Conservation (phyloP, 495 filamentous ascomycete species). For the Astrocystis sublimbata region DNA sequence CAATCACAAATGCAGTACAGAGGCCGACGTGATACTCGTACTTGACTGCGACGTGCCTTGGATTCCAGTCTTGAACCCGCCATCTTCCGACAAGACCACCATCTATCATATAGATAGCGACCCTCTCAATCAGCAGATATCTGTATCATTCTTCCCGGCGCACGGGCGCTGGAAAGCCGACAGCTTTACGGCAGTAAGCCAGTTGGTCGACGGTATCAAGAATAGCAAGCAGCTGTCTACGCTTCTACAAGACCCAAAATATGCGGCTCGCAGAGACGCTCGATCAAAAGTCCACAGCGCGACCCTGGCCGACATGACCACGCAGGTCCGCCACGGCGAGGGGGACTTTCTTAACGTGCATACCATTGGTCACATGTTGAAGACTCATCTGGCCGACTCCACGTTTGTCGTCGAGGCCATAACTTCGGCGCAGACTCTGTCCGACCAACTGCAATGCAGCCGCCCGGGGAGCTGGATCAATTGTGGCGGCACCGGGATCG, state of each 20-base stretch:
- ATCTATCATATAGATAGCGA: conserved; percentile 72
- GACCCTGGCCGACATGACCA: conserved; percentile 20
- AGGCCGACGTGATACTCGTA: conserved; percentile 74
- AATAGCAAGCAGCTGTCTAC: conserved; percentile 1
- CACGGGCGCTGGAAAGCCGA: conserved; percentile 41
- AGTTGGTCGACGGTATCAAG: conserved; percentile 32
- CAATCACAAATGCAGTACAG: conserved; percentile 61
- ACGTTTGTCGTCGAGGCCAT: conserved; percentile 41
- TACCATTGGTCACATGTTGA: conserved; percentile 31
- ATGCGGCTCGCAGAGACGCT: conserved; percentile 14
- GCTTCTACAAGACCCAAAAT: conserved; percentile 20
- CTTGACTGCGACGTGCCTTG: conserved; percentile 76
- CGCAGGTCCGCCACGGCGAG: conserved; percentile 20
- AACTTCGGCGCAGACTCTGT: conserved; percentile 28
- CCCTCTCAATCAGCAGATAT: conserved; percentile 71
- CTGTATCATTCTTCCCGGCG: conserved; percentile 50
- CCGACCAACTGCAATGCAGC: conserved; percentile 36
- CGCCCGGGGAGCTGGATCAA: conserved; percentile 39
- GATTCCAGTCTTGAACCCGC: conserved; percentile 59
- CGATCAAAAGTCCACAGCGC: conserved; percentile 15
- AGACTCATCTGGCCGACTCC: conserved; percentile 19
- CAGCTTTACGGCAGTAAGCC: conserved; percentile 36
- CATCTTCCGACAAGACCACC: conserved; percentile 54
- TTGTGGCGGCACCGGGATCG: conserved; percentile 40
- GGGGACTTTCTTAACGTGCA: conserved; percentile 18